phyloP scores from a whole-genome alignment of 805 yeast species.

The Candida montana region DNA sequence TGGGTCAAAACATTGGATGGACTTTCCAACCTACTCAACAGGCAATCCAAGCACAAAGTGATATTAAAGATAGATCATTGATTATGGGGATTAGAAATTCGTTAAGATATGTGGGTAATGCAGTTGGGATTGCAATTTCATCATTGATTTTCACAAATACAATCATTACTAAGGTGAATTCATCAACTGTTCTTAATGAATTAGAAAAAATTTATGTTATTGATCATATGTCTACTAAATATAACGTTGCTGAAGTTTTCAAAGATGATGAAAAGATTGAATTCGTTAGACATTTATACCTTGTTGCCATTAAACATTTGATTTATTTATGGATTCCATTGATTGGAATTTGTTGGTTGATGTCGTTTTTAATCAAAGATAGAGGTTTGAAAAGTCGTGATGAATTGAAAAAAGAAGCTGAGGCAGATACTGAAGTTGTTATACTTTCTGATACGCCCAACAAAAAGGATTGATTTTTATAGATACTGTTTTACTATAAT shows the following conservation, averaged over 20 bases:
- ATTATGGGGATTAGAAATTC: constrained; percentile 4
- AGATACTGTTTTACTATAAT: no score
- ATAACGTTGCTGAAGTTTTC: background rate
- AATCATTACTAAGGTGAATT: background rate
- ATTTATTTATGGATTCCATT: constrained; percentile 8
- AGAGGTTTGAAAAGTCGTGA: constrained; percentile 5
- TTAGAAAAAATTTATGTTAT: constrained; percentile 2
- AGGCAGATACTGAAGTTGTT: no score
- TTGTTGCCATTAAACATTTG: constrained; percentile 2
- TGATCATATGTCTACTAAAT: constrained; percentile 1
- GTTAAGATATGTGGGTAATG: constrained; percentile 7
- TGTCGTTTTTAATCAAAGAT: constrained; percentile 7
- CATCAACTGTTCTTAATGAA: background rate
- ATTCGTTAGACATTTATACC: background rate
- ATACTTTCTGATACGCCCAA: no score
- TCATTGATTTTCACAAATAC: constrained; percentile 7
- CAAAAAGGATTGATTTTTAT: no score
- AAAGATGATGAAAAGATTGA: background rate
- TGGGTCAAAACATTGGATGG: constrained; percentile 39
- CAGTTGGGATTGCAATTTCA: constrained; percentile 6
- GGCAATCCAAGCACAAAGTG: constrained; percentile 5
- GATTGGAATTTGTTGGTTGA: constrained; percentile 3
- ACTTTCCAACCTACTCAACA: constrained; percentile 18
- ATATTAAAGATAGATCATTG: constrained; percentile 6
- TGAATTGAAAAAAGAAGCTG: background rate